Evolutionary conservation across 441 rosid species (phyloP), one percentile per base, ranked within the genome.

Genomic region (Theobroma grandiflorum): DNA sequence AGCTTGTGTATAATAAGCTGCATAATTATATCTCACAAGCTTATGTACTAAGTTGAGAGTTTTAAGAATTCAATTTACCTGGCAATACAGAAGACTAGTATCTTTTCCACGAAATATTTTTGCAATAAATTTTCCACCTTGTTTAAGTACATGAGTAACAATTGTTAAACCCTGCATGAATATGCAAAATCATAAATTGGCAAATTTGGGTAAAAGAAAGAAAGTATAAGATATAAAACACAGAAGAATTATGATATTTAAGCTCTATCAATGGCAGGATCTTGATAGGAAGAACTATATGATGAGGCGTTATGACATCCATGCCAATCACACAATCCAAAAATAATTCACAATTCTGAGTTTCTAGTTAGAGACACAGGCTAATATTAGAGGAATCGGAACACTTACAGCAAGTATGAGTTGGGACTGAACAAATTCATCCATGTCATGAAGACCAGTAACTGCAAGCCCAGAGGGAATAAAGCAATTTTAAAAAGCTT

Each of bases 361-460:
- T 58, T 65, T 15, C 64, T 49, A 14, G 6, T 20, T 38, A 63
- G n/a, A 50, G 43, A 75, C 9, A 71, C 37, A 20, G 61, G 18
- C 20, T 78, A 71, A 64, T 49, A 33, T 40, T 35, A 40, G 11
- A 43, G 16, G 68, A 63, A 77, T 22, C 26, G 2, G 78, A 68
- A 79, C 43, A 84, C 98, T 92, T 88, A 95, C 99, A 2, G 99
- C 99, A n/a, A 94, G 89, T 77, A 97, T 97, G 63, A 95, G 98
- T 77, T 97, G 99, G 42, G 99, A 97, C 82, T 97, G 99, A 72
- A 95, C 99, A 90, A 93, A 97, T 84, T 97, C 99, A 88, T 97
- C 99, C 99, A 97, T 93, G 87, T 95, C 99, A 82, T 95, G 99
- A 85, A 95, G 98, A 83, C 99, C 99, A 4, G 99, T 95, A 70